Evolutionary conservation across 352 stramenopile genomes (phyloP), one percentile per base, ranked within the genome.

Genomic region (Pilasporangium apinafurcum): DNA sequence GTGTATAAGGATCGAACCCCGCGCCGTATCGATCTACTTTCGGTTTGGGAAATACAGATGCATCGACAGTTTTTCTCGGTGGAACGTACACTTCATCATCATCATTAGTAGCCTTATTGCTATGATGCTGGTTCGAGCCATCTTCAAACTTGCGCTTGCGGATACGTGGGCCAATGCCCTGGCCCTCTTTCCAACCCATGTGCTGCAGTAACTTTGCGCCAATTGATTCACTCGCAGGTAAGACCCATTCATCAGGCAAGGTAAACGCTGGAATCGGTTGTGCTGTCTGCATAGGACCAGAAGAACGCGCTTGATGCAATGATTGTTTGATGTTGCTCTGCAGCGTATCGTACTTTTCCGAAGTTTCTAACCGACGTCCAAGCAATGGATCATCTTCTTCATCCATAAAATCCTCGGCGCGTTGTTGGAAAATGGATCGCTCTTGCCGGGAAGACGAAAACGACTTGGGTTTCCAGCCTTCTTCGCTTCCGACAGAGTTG

Each of bases 381-480:
- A 93, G 67, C 12, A 97, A 59, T 8, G 87, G 83, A 35, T 95
- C 87, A 56, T 97, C 90, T 4, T 97, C 90, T 28, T 95, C 83
- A 49, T 97, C 90, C 86, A 97, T 96, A 37, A 96, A 97, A 59
- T 97, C 90, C 64, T 96, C 85, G 2, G 85, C 62, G 25, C 72
- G 71, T 42, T 96, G 83, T 29, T 73, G 44, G 13, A 70, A 38
- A 5, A 54, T 43, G 28, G 36, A 31, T 25, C 65, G 66, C 44
- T 55, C 56, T 5, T 41, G 17, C 16, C 87, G 70, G 16, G 88
- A 96, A 4, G 86, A 96, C 6, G 66, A 64, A 53, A 96, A 96
- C 12, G 67, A 69, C 16, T 47, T 61, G 5, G 90, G 90, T 31
- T 66, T 61, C 86, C 88, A 97, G 67, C 90, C 90, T 60, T 96